Conservation (phyloP, 176 grass and related monocot species). For the Saccharum officinarum region DNA sequence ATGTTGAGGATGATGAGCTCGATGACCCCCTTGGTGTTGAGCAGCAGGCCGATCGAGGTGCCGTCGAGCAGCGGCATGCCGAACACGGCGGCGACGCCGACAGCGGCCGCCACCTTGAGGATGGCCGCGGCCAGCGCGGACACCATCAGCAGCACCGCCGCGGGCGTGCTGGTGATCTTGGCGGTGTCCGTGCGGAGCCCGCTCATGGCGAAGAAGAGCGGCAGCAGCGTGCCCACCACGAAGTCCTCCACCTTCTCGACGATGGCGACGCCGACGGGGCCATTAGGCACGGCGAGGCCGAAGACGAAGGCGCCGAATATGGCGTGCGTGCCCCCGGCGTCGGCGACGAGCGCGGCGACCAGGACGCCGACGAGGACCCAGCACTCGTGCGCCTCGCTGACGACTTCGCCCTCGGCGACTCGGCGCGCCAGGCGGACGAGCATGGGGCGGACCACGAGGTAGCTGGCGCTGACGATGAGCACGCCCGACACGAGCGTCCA, state of each 20-base stretch:
- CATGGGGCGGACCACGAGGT: conserved; percentile 34
- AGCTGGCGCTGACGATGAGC: conserved; percentile 36
- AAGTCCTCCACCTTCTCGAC: conserved; percentile 79
- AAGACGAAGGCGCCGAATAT: conserved; percentile 75
- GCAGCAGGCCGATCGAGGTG: conserved; percentile 59
- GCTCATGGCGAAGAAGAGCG: conserved; percentile 72
- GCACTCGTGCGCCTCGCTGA: conserved; percentile 53
- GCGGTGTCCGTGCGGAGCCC: conserved; percentile 54
- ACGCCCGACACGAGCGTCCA: conserved; percentile 42
- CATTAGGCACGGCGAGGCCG: conserved; percentile 72
- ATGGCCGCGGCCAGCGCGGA: conserved; percentile 5
- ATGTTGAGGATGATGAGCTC: conserved; percentile 87
- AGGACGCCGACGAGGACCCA: conserved; percentile 62
- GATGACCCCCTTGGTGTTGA: conserved; percentile 71
- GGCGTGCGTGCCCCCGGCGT: conserved; percentile 63
- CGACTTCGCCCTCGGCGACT: conserved; percentile 11
- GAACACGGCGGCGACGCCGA: conserved; percentile 36
- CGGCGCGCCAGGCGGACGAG: conserved; percentile 33
- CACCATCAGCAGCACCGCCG: conserved; percentile 14
- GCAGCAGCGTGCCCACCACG: conserved; percentile 52
- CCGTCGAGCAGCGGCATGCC: conserved; percentile 69
- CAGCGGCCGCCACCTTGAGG: conserved; percentile 45
- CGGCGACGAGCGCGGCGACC: conserved; percentile 52
- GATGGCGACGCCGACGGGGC: conserved; percentile 54
- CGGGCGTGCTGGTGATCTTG: conserved; percentile 5